A percentile compares a stretch with the other conserved stretches of the same genome.
Conservation (phyloP, 306 rosid species). For the Biancaea sappan region DNA sequence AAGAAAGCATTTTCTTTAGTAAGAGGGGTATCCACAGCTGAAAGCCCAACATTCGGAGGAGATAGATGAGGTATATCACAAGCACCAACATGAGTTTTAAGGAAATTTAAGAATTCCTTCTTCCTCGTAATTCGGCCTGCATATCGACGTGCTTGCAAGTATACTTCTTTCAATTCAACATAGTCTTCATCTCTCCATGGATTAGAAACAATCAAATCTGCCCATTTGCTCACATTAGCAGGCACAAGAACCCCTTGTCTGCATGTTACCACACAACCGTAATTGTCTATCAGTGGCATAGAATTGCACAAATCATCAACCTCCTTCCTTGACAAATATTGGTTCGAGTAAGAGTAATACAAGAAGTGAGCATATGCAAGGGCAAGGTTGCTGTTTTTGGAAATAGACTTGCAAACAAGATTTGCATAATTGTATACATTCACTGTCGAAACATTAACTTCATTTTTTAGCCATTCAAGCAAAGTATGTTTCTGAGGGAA, state of each 20-base stretch:
- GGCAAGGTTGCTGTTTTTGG: slow-evolving; percentile 23
- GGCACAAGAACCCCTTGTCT: slow-evolving; percentile 58
- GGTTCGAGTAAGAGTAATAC: slow-evolving; percentile 38
- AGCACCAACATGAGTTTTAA: slow-evolving; percentile 43
- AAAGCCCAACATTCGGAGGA: slow-evolving; percentile 60
- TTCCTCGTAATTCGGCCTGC: slow-evolving; percentile 39
- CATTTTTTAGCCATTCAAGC: slow-evolving; percentile 47
- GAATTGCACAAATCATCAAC: slow-evolving; percentile 24
- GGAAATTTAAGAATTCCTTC: slow-evolving; percentile 46
- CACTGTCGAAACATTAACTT: slow-evolving; percentile 27
- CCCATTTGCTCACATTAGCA: slow-evolving; percentile 74
- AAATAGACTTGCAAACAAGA: slow-evolving; percentile 21
- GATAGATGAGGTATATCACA: slow-evolving; percentile 61
- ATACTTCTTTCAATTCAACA: slow-evolving; percentile 62
- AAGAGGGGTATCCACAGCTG: slow-evolving; percentile 54
- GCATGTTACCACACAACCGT: slow-evolving; percentile 32
- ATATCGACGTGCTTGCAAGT: slow-evolving; percentile 33
- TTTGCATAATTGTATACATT: slow-evolving; percentile 39
- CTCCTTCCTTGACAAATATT: slow-evolving; percentile 28
- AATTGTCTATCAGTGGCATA: slow-evolving; percentile 68
- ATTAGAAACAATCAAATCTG: slow-evolving; percentile 56
- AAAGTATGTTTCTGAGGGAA: slow-evolving; percentile 23
- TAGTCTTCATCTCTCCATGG: slow-evolving; percentile 57
- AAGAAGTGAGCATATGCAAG: slow-evolving; percentile 60
- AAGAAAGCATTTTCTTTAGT: slow-evolving; percentile 59